Evolutionary conservation across 176 grass and related monocot species (phyloP), one percentile per base, ranked within the genome.

Genomic region (Musa schizocarpa): DNA sequence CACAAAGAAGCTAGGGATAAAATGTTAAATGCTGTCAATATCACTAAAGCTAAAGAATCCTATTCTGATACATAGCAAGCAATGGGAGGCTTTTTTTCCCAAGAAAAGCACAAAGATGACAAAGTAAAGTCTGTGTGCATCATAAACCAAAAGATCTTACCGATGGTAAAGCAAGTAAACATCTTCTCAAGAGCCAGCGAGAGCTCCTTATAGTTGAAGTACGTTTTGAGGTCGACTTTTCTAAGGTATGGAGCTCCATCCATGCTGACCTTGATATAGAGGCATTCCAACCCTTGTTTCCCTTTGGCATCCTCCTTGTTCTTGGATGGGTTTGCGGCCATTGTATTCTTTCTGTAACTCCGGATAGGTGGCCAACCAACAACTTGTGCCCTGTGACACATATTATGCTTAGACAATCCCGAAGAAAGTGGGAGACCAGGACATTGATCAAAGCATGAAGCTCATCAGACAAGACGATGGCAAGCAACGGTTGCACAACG

Each of bases 211-310:
- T 92, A 92, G 84, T 85, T 76, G 1, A 81, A 78, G 57, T 87
- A 92, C 56, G 76, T 92, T 81, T 85, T 86, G 69, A 92, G 79
- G 84, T 92, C 84, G 11, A 92, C 86, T 71, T 87, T 92, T 80
- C 90, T 84, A 3, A 89, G 90, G 74, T 92, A 92, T 0, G 86
- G 86, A 11, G 86, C 90, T 13, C 90, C 90, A 26, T 89, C 90
- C 90, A 92, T 92, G 86, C 90, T 92, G 1, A 92, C 90, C 84
- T 92, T 92, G 1, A 92, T 79, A 61, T 84, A 92, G 53, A 82
- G 14, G 4, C 79, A 82, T 1, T 77, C 78, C 8, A 69, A 71
- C 13, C 81, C 83, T 9, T 51, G 76, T 50, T 77, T 81, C 20
- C 12, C 86, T 13, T 84, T 84, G 50, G 73, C 82, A 50, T 34